Base-by-base conservation (phyloP, 768 basidiomycete species). In the Russula emetica region DNA sequence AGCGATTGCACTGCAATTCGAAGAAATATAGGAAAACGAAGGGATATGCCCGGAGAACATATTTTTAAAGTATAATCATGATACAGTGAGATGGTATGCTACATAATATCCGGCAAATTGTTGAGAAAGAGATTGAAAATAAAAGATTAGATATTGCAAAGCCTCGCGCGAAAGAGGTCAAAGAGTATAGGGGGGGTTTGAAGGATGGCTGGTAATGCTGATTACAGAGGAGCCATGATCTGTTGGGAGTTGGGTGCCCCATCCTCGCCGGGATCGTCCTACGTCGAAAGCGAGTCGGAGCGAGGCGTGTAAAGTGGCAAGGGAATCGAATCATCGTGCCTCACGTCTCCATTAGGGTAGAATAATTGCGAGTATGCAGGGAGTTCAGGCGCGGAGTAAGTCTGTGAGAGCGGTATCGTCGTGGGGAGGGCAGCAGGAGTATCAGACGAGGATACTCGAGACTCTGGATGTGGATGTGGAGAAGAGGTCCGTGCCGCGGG, bases 291-390 rank as follows among this genome's bases (percentile, higher is more conserved):
- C 40, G 59, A 3, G 6, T 20, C 30, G 24, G 44, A 26, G 1
- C 55, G 28, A 3, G 83, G 85, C 18, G 81, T 82, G 70, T 90
- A 90, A 26, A 81, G 76, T 0, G 90, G 90, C 49, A 90, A 74
- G 16, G 84, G 86, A 18, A 55, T 69, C n/a, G 81, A 82, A 64
- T 82, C 79, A 70, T 92, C 89, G 55, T 88, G 78, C 75, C 84
- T 88, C 60, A 80, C 80, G 58, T 90, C 86, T 20, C 92, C 91
- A 68, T 89, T 88, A 20, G 77, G 70, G 70, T 92, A 76, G 75
- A 86, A 93, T 22, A 93, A 78, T 67, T 91, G 88, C 6, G 88
- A 90, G 70, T 93, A 93, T 3, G 85, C 81, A 2, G 91, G 92
- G 22, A 90, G 82, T 49, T 69, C 69, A 16, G 74, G 72, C 5